A percentile compares a stretch with the other conserved stretches of the same genome.
phyloP scores from a whole-genome alignment of 805 yeast genomes.

The Suhomyces canberraensis region DNA sequence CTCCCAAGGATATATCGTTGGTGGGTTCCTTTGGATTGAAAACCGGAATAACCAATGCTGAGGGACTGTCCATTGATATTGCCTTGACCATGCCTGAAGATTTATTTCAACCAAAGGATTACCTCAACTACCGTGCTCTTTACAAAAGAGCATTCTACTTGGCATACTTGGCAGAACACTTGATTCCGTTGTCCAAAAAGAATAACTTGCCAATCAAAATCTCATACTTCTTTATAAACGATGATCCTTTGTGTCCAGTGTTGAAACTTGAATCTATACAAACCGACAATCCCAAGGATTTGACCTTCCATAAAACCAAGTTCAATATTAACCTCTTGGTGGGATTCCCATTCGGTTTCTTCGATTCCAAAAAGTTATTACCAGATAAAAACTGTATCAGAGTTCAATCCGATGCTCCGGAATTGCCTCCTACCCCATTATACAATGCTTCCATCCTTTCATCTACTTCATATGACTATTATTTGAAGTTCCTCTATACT shows the following conservation, averaged over 20 bases:
- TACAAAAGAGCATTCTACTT: slow-evolving; percentile 87
- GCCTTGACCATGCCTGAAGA: slow-evolving; percentile 76
- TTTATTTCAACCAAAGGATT: slow-evolving; percentile 82
- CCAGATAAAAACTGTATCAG: slow-evolving; percentile 84
- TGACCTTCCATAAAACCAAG: slow-evolving; percentile 59
- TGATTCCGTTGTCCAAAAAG: slow-evolving; percentile 51
- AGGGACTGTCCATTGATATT: slow-evolving; percentile 71
- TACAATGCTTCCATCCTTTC: slow-evolving; percentile 81
- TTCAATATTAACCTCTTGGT: slow-evolving; percentile 69
- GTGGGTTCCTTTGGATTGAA: slow-evolving; percentile 90
- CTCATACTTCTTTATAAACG: slow-evolving; percentile 66
- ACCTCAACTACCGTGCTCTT: slow-evolving; percentile 81
- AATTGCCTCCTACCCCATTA: slow-evolving; percentile 73
- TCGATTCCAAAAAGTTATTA: slow-evolving; percentile 70
- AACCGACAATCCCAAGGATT: slow-evolving; percentile 48
- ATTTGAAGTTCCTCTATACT: slow-evolving; percentile 72
- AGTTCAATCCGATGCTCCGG: slow-evolving; percentile 47
- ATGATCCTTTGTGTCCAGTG: slow-evolving; percentile 74
- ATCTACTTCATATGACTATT: slow-evolving; percentile 63
- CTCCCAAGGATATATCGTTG: slow-evolving; percentile 73
- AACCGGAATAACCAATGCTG: slow-evolving; percentile 57
- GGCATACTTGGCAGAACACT: slow-evolving; percentile 69
- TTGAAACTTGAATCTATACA: slow-evolving; percentile 57
- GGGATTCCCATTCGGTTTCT: slow-evolving; percentile 67
- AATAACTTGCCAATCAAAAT: slow-evolving; percentile 59